Evolutionary conservation across 352 stramenopile species (phyloP).

Genomic region (Pythium vanterpoolii): DNA sequence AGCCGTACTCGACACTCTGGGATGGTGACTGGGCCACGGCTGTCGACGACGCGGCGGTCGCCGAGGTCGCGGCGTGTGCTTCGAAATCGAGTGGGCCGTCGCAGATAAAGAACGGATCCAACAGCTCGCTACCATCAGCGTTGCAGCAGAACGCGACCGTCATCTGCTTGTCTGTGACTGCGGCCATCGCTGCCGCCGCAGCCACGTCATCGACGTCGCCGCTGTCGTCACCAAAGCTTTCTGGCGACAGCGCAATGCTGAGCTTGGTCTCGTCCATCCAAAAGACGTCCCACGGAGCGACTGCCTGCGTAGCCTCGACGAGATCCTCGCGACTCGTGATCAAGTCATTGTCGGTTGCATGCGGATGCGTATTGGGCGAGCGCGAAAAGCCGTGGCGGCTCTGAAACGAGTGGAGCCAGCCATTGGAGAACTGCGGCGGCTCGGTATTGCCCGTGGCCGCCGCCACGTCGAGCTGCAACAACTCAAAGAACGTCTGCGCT

Average conservation of each 20-base stretch:
- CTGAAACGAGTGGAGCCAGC: slow-evolving; percentile 83
- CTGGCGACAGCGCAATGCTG: slow-evolving; percentile 30
- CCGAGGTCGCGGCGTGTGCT: not conserved
- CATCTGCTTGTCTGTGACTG: slow-evolving; percentile 27
- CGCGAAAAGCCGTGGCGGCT: slow-evolving; percentile 63
- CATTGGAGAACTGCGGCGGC: slow-evolving; percentile 78
- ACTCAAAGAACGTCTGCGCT: slow-evolving; percentile 60
- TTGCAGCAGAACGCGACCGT: slow-evolving; percentile 68
- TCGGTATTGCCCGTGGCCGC: slow-evolving; percentile 11
- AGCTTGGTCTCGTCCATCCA: slow-evolving; percentile 74
- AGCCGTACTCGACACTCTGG: slow-evolving; percentile 26
- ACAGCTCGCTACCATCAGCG: slow-evolving; percentile 57
- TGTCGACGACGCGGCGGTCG: not conserved
- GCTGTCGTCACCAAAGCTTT: not conserved
- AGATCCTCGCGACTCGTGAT: slow-evolving; percentile 49
- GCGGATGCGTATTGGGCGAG: slow-evolving; percentile 20
- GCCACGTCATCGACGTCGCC: not conserved
- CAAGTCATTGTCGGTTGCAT: slow-evolving; percentile 28
- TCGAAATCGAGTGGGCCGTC: slow-evolving; percentile 23
- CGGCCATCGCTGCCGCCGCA: not conserved
- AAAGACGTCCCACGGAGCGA: slow-evolving; percentile 61
- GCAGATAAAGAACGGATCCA: slow-evolving; percentile 70
- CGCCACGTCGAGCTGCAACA: slow-evolving; percentile 36
- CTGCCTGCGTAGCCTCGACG: slow-evolving; percentile 36
- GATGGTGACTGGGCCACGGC: no score